Conservation (phyloP, 164 flowering plant genomes). For the Pachysandra terminalis region DNA sequence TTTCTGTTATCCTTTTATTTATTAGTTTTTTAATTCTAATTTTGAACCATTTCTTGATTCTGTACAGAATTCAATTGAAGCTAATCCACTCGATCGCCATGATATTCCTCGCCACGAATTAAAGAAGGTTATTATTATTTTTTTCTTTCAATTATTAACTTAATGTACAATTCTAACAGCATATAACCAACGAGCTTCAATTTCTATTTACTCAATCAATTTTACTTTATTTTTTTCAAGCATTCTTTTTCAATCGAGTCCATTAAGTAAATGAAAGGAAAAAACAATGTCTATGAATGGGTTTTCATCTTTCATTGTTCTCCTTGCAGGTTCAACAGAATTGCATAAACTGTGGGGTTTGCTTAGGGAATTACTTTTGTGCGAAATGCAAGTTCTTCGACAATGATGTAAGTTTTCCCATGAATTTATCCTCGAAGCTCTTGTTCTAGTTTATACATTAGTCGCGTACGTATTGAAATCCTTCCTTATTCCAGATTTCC, state of each 20-base stretch:
- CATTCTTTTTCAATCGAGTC: constrained; percentile 4
- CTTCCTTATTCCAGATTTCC: constrained; percentile 44
- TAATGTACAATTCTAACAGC: not conserved
- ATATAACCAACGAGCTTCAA: not conserved
- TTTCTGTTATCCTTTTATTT: not conserved
- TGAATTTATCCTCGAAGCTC: not conserved
- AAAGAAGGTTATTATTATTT: constrained; percentile 41
- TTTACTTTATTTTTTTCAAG: not conserved
- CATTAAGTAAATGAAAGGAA: not conserved
- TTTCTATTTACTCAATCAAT: not conserved
- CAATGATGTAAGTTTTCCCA: constrained; percentile 59
- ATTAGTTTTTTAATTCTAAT: not conserved
- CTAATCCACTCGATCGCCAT: constrained; percentile 54
- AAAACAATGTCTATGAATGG: not conserved
- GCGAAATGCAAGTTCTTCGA: constrained; percentile 81
- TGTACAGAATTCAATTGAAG: constrained; percentile 59
- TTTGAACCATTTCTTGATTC: not conserved
- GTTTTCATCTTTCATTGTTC: constrained; percentile 8
- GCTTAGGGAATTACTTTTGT: constrained; percentile 84
- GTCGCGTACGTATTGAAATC: constrained; percentile 1
- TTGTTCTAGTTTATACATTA: not conserved
- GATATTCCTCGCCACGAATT: constrained; percentile 81
- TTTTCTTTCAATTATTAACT: not conserved
- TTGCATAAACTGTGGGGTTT: constrained; percentile 78
- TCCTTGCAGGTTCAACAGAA: constrained; percentile 61